Percentiles rank a stretch among this genome's conserved stretches.
These are phyloP conservation scores for Pseudocercospora crystallina DNA, from an alignment of 2,329 filamentous ascomycete genomes.

Conservation along the genomic window DNA sequence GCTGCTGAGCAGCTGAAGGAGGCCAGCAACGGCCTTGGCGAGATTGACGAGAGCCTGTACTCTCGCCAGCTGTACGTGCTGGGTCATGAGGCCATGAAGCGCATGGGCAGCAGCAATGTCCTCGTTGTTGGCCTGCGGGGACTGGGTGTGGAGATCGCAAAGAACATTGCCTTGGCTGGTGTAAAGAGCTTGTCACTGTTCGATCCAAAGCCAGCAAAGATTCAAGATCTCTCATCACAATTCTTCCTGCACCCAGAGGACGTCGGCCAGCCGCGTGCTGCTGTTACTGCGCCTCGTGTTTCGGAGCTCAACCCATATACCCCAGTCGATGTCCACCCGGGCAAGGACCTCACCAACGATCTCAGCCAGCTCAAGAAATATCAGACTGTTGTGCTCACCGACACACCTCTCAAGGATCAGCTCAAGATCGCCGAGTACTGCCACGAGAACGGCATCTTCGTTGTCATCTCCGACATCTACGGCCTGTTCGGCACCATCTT, in stretches of 20 bases:
- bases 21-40: conserved; percentile 47
- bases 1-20: conserved; percentile 60
- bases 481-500: conserved; percentile 95
- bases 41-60: conserved; percentile 68
- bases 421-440: conserved; percentile 86
- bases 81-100: conserved; percentile 89
- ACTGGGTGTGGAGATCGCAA: conserved; percentile 95
- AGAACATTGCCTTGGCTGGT: conserved; percentile 96
- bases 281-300: conserved; percentile 82
- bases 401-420: conserved; percentile 77
- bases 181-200: conserved; percentile 95
- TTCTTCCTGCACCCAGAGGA: conserved; percentile 91
- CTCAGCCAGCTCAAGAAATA: conserved; percentile 82
- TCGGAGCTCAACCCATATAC: conserved; percentile 97
- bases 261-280: conserved; percentile 86
- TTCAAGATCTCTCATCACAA: conserved; percentile 90
- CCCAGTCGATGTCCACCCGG: conserved; percentile 73
- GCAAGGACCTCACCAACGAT: conserved; percentile 68
- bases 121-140: conserved; percentile 90
- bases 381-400: conserved; percentile 89
- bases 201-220: conserved; percentile 79
- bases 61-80: conserved; percentile 69
- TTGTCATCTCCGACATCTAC: conserved; percentile 84
- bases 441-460: conserved; percentile 87
- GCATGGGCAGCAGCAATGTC: conserved; percentile 94